Base-by-base conservation (phyloP, 129 eudicot species). In the Chrysanthemum seticuspe region DNA sequence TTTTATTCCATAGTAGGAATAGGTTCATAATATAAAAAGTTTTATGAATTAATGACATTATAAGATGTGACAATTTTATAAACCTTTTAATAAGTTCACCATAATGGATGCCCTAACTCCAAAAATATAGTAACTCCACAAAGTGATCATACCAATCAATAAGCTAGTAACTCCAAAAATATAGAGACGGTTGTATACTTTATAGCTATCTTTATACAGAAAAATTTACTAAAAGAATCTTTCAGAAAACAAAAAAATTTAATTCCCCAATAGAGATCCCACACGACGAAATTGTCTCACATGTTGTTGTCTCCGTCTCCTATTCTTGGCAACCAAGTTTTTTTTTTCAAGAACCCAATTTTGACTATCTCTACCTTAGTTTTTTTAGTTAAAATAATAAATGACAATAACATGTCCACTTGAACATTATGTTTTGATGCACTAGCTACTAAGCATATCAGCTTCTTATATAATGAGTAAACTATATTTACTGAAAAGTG, bases 311-410 rank as follows among this genome's bases (percentile, higher is more conserved):
- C 81, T 77, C 64, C 81, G 70, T 70, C 76, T 51, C 56, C 73
- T 36, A 70, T 77, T 77, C 81, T 77, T 77, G 81, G 71, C 81
- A 25, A 19, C 71, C 81, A 70, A 71, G 76, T 62, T 62, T 14
- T 19, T 70, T 70, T 73, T 52, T 53, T 65, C 62, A 62, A 29
- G 53, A 70, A 36, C 49, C 60, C 68, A 76, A n/a, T 0, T 67
- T 70, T 77, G 71, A 77, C 75, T 62, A 14, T 13, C 58, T 65
- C 74, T n/a, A 34, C n/a, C 51, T 21, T 25, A 4, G 10, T 16
- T 56, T 65, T 10, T 47, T 57, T 21, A 21, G 21, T 21, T 21
- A 21, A 21, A 21, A 21, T 21, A 21, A 21, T 21, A 21, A 21
- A 21, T 21, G 21, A 21, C 21, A 0, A 21, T 21, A 21, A 21